Evolutionary conservation across 192 early-diverging fungal genomes (phyloP), one percentile per base, ranked within the genome.

Genomic region (Spizellomyces sp.): DNA sequence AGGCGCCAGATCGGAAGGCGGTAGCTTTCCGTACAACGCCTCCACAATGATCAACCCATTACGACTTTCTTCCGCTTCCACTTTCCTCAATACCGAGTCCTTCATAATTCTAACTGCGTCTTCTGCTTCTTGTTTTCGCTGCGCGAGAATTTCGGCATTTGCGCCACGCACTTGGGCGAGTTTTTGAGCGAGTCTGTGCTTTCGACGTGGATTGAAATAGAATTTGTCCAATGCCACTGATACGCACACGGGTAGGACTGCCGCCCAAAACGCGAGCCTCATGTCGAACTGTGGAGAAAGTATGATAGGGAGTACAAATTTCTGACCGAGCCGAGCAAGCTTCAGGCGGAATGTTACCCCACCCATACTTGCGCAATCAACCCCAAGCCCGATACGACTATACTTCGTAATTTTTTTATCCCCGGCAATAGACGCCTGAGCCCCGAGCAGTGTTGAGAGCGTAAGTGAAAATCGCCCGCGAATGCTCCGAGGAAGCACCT

Each of bases 1-100:
- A 5, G 74, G 52, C 5, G 46, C 46, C 5, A 67, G 64, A 12
- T 56, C 36, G 9, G 75, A 69, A n/a, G 63, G 46, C 9, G 78
- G 63, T 43, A 98, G 77, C 75, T 95, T 89, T 64, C 97, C 97
- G 70, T 98, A 99, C 47, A 88, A 70, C 43, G 96, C 97, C 59
- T 86, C 81, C 27, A 96, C 79, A 75, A 99, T 91, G 21, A 96
- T 86, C 63, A 99, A 73, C 1, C 76, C 90, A 55, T 90, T 70
- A 48, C 91, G 89, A 8, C 73, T 77, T 45, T 89, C 88, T 42
- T 90, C 91, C n/a, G 76, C 75, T 12, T 88, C 87, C 48, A 75
- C 77, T 73, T 95, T 93, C 7, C 89, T 83, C 45, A 82, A 79
- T 0, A 91, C 90, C 10, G 85, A 80, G 9, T 89, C 88, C 42